Evolutionary conservation across 2,329 filamentous ascomycete genomes (phyloP), one percentile per base, ranked within the genome.

Genomic region (Chaetomium globosum): DNA sequence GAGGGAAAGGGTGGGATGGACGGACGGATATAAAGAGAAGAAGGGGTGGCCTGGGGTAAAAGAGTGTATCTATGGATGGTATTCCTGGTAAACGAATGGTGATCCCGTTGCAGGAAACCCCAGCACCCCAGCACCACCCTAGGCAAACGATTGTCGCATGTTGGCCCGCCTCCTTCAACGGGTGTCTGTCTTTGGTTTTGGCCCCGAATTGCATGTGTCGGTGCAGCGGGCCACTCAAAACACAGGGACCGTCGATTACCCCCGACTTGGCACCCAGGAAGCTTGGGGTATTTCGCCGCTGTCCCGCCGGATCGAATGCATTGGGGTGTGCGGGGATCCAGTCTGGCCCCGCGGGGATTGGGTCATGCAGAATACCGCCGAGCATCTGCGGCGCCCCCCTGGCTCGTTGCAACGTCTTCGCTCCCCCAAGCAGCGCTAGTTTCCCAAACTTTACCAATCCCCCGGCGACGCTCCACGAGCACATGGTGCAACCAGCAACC

Each of bases 211-310:
- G 39, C 39, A 43, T 43, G 39, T 43, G 46, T 48, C 21, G 46
- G 46, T 36, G 57, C 53, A 33, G 26, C 63, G 39, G 60, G 56
- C 65, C 70, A 71, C 26, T 69, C 67, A 70, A 39, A 36, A 46
- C 43, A 28, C 66, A 54, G 67, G 65, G 51, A 61, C 59, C 46
- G 58, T 62, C 68, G 49, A 70, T 65, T 68, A 63, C 56, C 59
- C 67, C 70, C 70, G 67, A 65, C 70, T 71, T 71, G 70, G 71
- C 67, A 68, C n/a, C 36, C 60, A 65, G 58, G 51, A 56, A 63
- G 66, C 66, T 65, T 66, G 68, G 69, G 68, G 70, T 68, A 72
- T 72, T 72, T 72, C 68, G 71, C 71, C 71, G 69, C 66, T 70
- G 67, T 72, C 63, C 60, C 68, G 69, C 71, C 71, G 70, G 70